phyloP scores from a whole-genome alignment of 2,329 filamentous ascomycete species.

The Xenosphaeropsis pyriputrescens region DNA sequence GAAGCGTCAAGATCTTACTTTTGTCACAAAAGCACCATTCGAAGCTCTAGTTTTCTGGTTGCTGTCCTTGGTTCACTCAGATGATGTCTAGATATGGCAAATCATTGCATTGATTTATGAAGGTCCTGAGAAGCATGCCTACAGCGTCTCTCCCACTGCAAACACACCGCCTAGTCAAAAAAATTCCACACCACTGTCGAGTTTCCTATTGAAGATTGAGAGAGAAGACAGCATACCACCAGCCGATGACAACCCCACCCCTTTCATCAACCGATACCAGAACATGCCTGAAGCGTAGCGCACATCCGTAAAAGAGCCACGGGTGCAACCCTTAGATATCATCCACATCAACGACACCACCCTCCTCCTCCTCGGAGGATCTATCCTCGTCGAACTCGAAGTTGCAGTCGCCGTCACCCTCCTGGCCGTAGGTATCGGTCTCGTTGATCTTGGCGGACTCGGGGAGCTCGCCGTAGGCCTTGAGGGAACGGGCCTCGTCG shows the following conservation, averaged over 20 bases:
- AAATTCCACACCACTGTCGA: slow-evolving; percentile 18
- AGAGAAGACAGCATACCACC: slow-evolving; percentile 49
- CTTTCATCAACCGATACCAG: neutral
- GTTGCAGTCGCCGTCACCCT: slow-evolving; percentile 88
- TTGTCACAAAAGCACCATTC: too few relatives aligned
- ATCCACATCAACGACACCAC: slow-evolving; percentile 75
- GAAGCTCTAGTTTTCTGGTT: too few relatives aligned
- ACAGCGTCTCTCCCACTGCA: slow-evolving; percentile 35
- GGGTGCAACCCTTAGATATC: slow-evolving; percentile 54
- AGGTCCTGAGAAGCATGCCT: slow-evolving; percentile 10
- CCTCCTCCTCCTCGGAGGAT: slow-evolving; percentile 40
- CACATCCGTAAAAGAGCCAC: too few relatives aligned
- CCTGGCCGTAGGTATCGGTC: slow-evolving; percentile 85
- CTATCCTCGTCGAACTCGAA: slow-evolving; percentile 98
- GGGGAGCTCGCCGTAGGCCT: slow-evolving; percentile 93
- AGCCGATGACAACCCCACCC: slow-evolving; percentile 2
- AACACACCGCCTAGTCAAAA: slow-evolving; percentile 11
- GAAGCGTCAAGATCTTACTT: too few relatives aligned
- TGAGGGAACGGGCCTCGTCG: slow-evolving; percentile 89
- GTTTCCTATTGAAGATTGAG: slow-evolving; percentile 29
- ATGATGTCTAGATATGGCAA: too few relatives aligned
- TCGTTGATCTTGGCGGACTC: slow-evolving; percentile 99
- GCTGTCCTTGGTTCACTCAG: too few relatives aligned
- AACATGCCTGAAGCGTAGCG: neutral
- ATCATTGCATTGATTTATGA: slow-evolving; percentile 1